These are phyloP conservation scores for Trypanosoma avium DNA, from an alignment of 208 protist genomes.

Conservation along the genomic window DNA sequence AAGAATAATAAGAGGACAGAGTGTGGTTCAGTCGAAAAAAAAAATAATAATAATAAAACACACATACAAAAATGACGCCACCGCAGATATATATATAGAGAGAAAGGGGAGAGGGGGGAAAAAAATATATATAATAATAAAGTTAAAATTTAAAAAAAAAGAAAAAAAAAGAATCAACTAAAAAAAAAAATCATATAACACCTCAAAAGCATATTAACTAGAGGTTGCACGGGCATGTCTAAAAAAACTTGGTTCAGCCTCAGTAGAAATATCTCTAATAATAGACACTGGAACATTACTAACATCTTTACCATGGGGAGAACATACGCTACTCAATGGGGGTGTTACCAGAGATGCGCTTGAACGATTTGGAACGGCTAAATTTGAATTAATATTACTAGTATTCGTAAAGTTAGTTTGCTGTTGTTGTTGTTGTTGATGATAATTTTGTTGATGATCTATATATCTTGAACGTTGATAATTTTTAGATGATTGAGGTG, in stretches of 20 bases:
- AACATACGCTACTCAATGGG: background rate
- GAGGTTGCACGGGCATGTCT: background rate
- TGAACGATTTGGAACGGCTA: background rate
- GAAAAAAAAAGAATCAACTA: background rate
- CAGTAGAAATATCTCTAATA: conserved; percentile 13
- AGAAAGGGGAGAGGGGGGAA: conserved; percentile 1
- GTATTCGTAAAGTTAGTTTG: too few species aligned
- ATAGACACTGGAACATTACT: conserved; percentile 19
- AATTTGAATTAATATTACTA: background rate
- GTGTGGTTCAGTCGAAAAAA: background rate
- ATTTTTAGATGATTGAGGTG: background rate
- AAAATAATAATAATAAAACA: background rate
- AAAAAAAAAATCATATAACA: conserved; percentile 8
- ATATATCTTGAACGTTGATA: background rate
- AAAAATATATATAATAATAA: background rate
- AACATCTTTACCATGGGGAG: background rate
- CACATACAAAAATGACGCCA: too few species aligned
- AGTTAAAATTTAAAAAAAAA: background rate
- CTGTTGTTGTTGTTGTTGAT: too few species aligned
- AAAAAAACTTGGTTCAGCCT: background rate
- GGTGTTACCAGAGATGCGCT: background rate
- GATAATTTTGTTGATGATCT: background rate
- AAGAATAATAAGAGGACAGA: too few species aligned
- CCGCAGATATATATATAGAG: too few species aligned
- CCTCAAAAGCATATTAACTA: background rate